Base-by-base conservation (phyloP, 2,329 filamentous ascomycete genomes). In the Nigrograna mackinnonii region DNA sequence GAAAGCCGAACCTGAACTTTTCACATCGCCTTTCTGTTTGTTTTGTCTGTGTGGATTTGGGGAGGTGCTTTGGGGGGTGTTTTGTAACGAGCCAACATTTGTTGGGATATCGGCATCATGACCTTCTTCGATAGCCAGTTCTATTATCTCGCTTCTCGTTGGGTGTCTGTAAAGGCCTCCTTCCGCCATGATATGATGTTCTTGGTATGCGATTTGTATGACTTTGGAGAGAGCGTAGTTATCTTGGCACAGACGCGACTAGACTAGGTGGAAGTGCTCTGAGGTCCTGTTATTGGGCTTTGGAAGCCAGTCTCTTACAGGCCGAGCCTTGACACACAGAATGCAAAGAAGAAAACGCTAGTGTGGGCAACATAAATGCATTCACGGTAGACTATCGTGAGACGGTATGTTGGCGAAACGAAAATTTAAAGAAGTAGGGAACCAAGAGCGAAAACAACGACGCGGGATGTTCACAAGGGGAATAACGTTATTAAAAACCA, bases 51-150 rank as follows among this genome's bases (percentile, higher is more conserved):
- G 52, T 21, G 39, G 32, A 6, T 57, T 31, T 3, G 30, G 26
- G 13, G 37, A 28, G 42, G 22, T 35, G 32, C 14, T 37, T 37
- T 22, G 37, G 38, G 5, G 56, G 50, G 6, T 43, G 43, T 33
- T 45, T 51, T 3, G 39, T 26, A 67, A 54, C 2, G 58, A 59
- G 17, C 67, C 64, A 6, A 55, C 37, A 35, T 66, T 67, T 20
- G 54, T 55, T 20, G 64, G 63, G 21, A 70, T 69, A 40, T 71
- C 67, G 36, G 68, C 66, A 54, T 71, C 67, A 35, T 71, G 68
- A 7, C 64, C 63, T 52, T 71, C 68, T 13, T 61, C 54, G 22
- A 47, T 58, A 11, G 69, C 65, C 12, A 66, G 52, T 6, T 64
- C 57, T 31, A 68, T 59, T 14, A 68, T 62, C 35, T 68, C 65